These are phyloP conservation scores for Nicotiana sylvestris DNA, from an alignment of 257 asterid genomes.

Conservation along the genomic window DNA sequence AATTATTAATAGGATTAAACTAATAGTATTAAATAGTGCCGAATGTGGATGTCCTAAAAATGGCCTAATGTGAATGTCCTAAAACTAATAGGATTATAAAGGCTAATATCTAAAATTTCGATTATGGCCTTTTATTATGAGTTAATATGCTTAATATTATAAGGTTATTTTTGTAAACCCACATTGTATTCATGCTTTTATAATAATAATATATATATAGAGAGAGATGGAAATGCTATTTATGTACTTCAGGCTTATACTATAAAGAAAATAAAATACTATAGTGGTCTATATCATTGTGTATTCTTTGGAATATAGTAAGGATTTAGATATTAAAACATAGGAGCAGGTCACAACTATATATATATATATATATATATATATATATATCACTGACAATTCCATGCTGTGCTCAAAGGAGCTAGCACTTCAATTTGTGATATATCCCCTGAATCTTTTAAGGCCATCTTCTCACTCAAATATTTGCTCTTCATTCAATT, in stretches of 20 bases:
- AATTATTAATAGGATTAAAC: too few relatives aligned
- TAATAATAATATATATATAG: too few relatives aligned
- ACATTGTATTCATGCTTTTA: too few relatives aligned
- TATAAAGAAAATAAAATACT: neutral
- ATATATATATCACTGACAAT: constrained; percentile 14
- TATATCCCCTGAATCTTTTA: neutral
- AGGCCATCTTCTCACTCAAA: neutral
- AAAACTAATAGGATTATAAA: too few relatives aligned
- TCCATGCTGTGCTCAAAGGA: constrained; percentile 11
- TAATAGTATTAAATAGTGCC: too few relatives aligned
- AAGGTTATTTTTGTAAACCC: too few relatives aligned
- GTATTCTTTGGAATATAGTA: constrained; percentile 5
- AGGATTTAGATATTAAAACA: constrained; percentile 1
- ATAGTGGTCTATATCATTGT: neutral
- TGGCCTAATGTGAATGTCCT: too few relatives aligned
- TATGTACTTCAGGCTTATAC: neutral
- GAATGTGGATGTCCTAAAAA: too few relatives aligned
- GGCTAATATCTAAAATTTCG: too few relatives aligned
- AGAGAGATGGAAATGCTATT: neutral
- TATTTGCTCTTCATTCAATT: neutral
- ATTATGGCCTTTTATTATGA: too few relatives aligned
- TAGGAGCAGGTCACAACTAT: constrained; percentile 3
- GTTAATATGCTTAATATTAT: too few relatives aligned
- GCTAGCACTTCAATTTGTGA: neutral
- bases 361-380: neutral